Conservation (phyloP, 2,329 filamentous ascomycete genomes). For the Fusarium torulosum region DNA sequence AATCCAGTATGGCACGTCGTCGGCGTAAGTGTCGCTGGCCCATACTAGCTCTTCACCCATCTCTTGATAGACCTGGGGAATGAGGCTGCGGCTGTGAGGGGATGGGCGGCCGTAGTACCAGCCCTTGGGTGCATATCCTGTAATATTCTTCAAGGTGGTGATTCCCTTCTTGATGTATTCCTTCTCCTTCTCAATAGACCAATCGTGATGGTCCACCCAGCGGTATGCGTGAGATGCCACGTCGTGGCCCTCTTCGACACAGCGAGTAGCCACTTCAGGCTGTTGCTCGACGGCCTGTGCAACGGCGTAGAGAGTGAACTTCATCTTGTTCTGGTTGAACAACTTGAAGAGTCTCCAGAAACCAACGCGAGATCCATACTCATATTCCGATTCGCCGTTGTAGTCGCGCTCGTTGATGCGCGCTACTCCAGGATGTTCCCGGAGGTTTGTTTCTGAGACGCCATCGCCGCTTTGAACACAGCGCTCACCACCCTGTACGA, state of each 20-base stretch:
- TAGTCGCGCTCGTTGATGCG: conserved; percentile 8
- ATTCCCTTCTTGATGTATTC: neutral
- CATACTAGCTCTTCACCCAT: conserved; percentile 8
- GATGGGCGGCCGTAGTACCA: conserved; percentile 23
- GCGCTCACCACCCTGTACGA: neutral
- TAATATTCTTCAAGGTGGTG: neutral
- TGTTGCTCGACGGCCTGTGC: conserved; percentile 8
- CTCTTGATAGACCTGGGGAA: conserved; percentile 8
- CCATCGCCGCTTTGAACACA: conserved; percentile 6
- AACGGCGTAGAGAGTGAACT: conserved; percentile 14
- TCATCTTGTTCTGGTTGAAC: conserved; percentile 2
- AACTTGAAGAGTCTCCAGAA: conserved; percentile 17
- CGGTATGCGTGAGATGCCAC: conserved; percentile 12
- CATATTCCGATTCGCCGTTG: conserved; percentile 21
- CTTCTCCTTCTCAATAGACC: conserved; percentile 4
- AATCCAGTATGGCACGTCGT: conserved; percentile 18
- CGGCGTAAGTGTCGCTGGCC: conserved; percentile 10
- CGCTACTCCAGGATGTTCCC: neutral
- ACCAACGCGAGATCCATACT: conserved; percentile 16
- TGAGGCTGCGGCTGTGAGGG: neutral
- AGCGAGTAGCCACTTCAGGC: conserved; percentile 10
- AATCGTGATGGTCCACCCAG: conserved; percentile 21
- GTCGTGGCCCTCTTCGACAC: conserved; percentile 9
- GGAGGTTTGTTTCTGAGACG: conserved; percentile 8
- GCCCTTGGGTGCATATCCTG: neutral